These are phyloP conservation scores for Stramenopiles sp. DNA, from an alignment of 352 stramenopile species.

Conservation along the genomic window DNA sequence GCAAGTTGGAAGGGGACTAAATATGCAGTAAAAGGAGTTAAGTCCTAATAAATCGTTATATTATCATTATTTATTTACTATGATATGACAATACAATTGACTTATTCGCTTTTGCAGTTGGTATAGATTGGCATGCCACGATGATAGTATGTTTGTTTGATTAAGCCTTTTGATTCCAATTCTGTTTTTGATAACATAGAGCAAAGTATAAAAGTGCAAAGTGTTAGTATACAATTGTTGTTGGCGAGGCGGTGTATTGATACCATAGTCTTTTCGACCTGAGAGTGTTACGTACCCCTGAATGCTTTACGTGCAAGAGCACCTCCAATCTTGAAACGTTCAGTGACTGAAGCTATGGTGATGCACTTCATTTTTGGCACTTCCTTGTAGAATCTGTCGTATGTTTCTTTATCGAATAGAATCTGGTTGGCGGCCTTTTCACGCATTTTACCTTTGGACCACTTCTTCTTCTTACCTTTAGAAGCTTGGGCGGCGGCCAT, in stretches of 20 bases:
- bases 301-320: conserved; percentile 88
- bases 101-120: conserved; percentile 51
- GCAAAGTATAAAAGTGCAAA: too few relatives aligned
- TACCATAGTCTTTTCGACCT: too few relatives aligned
- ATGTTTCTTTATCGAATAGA: conserved; percentile 97
- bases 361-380: conserved; percentile 99
- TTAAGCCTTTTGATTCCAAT: conserved; percentile 83
- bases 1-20: too few relatives aligned
- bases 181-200: too few relatives aligned
- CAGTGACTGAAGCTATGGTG: conserved; percentile 89
- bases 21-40: too few relatives aligned
- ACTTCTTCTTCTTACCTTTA: conserved; percentile 99
- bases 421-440: conserved; percentile 99
- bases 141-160: conserved; percentile 79
- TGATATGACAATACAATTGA: too few relatives aligned
- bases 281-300: too few relatives aligned
- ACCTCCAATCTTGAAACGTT: conserved; percentile 97
- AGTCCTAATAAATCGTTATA: too few relatives aligned
- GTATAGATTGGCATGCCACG: conserved; percentile 97
- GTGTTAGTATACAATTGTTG: too few relatives aligned
- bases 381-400: conserved; percentile 87
- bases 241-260: too few relatives aligned
- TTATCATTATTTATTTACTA: too few relatives aligned
- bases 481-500: conserved; percentile 96
- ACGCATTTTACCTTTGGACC: conserved; percentile 98